Base-by-base conservation (phyloP, 805 yeast genomes). In the Zygoascus ofunaensis region DNA sequence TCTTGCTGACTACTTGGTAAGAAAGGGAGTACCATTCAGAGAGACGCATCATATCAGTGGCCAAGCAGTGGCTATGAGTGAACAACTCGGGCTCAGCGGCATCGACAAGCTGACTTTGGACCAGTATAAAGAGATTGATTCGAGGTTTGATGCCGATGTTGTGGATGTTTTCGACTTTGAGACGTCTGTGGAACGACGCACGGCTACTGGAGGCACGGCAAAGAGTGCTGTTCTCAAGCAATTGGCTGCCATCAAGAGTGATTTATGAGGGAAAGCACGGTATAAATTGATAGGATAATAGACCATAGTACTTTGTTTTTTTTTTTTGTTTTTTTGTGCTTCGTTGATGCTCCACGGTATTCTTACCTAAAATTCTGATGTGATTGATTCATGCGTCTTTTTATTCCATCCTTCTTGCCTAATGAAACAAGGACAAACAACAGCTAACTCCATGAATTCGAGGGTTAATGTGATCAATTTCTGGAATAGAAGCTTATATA, bases 31-130 rank as follows among this genome's bases (percentile, higher is more conserved):
- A 53, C 98, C 98, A 46, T 92, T 92, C 71, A 86, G 99, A 72
- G 97, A 92, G 68, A 92, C 98, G 1, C 99, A 92, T 69, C 97
- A 92, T 65, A 92, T 92, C 49, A 87, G 97, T 4, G 99, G 99
- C 46, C 95, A 87, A 65, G 92, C 97, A 69, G 99, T 92, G 38
- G 79, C 94, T 50, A 64, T 68, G 37, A 96, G 97, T 4, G 99
- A 92, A 69, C 89, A 77, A 49, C 65, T 72, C 48, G 74, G 74
- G 18, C 68, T 86, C 36, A 68, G 81, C 5, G 97, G 97, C 43
- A 92, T 92, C 61, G 97, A 92, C 64, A 69, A 87, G 62, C 71
- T 92, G 57, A 64, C 83, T 3, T 62, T 85, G 42, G 82, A 74
- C 42, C 95, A 90, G 63, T 87, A 83, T 65, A 70, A 87, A 64